Base-by-base conservation (phyloP, 192 early-diverging fungal genomes). In the Backusella psychrophila region DNA sequence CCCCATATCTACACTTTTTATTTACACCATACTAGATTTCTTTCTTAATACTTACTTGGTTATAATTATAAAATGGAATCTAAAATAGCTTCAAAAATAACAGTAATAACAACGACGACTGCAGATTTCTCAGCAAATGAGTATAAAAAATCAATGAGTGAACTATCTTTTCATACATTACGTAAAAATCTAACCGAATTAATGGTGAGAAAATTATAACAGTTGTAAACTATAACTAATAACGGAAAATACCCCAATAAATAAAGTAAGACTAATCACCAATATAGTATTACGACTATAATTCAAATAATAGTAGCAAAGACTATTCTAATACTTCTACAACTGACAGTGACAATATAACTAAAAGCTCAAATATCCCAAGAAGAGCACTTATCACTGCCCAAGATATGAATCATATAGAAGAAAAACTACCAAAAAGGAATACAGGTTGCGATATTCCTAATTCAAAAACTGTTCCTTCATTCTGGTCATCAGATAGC, bases 391-490 rank as follows among this genome's bases (percentile, higher is more conserved):
- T 9, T 29, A 63, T 0, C 12, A 63, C 26, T 26, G 8, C 21
- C 4, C 56, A 63, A 63, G 23, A 63, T 4, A 12, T 63, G 9
- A 63, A 11, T 14, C 9, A 26, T 11, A 29, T 63, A 14, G 26
- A 8, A 8, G 56, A 63, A 3, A 9, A n/a, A 2, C n/a, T 23
- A 41, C 12, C 38, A 41, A 69, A 69, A 12, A 39, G 68, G 6
- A 19, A 36, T 68, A 17, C 14, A 4, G 35, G 35, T 23, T 63
- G 56, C 56, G 35, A 36, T 41, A 12, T 69, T 11, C 68, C 68
- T 15, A 44, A 19, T 33, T 71, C 70, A 14, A 71, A 26, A 71
- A 71, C 70, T 14, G 23, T 44, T 31, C 70, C 70, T 49, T 71
- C 26, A 19, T 44, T 71, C 17, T 71, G 70, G 70, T 33, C 39